Evolutionary conservation across 805 yeast genomes (phyloP).

Genomic region (Pichia membranifaciens): DNA sequence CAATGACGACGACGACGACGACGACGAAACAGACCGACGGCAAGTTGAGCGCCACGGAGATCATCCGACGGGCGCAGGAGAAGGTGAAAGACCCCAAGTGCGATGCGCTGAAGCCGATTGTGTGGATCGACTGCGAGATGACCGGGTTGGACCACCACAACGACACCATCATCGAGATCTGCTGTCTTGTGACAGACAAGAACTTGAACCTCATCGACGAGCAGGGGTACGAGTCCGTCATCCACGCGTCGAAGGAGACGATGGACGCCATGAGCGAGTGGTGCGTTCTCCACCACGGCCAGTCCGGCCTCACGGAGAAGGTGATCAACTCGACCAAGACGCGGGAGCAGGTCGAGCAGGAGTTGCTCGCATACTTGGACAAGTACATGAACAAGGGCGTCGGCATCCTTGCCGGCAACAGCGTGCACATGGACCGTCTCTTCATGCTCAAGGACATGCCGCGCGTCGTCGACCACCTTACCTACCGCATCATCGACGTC

Average conservation of each 20-base stretch:
- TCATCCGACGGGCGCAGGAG: constrained; percentile 6
- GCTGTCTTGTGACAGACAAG: constrained; percentile 86
- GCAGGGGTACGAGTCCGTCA: constrained; percentile 72
- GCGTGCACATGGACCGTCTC: constrained; percentile 85
- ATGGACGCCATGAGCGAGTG: constrained; percentile 80
- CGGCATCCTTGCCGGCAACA: constrained; percentile 85
- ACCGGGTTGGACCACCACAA: constrained; percentile 79
- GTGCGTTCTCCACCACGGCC: constrained; percentile 80
- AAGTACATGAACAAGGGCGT: constrained; percentile 46
- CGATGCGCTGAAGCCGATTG: constrained; percentile 37
- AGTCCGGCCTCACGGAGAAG: constrained; percentile 69
- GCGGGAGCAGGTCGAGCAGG: constrained; percentile 54
- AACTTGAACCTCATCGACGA: constrained; percentile 64
- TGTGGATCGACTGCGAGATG: constrained; percentile 99
- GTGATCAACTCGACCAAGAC: constrained; percentile 54
- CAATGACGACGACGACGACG: too few relatives aligned
- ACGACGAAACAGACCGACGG: not conserved
- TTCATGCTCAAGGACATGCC: constrained; percentile 87
- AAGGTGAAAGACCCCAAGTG: constrained; percentile 2
- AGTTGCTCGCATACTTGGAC: constrained; percentile 56
- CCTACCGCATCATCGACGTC: constrained; percentile 84
- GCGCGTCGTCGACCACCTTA: constrained; percentile 48
- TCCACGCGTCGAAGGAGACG: constrained; percentile 56
- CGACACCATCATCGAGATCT: constrained; percentile 88
- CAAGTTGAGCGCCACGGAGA: constrained; percentile 6